Evolutionary conservation across 495 filamentous ascomycete species (phyloP).

Genomic region (Penicillium maclennaniae): DNA sequence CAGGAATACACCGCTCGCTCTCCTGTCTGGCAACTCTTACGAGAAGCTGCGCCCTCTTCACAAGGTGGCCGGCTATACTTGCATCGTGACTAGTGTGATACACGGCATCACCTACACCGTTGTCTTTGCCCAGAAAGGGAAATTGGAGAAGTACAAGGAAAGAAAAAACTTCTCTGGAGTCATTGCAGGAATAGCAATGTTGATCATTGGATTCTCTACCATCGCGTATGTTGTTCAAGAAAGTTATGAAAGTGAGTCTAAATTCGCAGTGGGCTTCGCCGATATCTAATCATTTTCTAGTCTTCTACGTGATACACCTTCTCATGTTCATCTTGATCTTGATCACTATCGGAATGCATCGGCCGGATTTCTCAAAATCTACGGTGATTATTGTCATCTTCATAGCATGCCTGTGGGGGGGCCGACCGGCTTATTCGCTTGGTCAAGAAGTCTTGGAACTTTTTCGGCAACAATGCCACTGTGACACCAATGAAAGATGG

Average conservation of each 20-base stretch:
- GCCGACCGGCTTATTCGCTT: constrained; percentile 50
- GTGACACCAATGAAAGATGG: constrained; percentile 52
- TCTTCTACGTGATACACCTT: constrained; percentile 56
- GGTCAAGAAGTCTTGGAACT: constrained; percentile 44
- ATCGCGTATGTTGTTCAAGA: constrained; percentile 30
- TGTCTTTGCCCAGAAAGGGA: constrained; percentile 15
- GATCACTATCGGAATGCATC: constrained; percentile 49
- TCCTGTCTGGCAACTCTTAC: constrained; percentile 56
- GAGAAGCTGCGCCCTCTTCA: constrained; percentile 59
- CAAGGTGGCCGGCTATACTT: constrained; percentile 54
- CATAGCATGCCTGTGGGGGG: constrained; percentile 45
- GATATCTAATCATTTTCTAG: neutral
- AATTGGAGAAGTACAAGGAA: constrained; percentile 28
- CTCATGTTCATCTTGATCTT: constrained; percentile 46
- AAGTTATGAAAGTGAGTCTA: constrained; percentile 43
- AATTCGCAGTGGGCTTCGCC: neutral
- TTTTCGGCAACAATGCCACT: constrained; percentile 48
- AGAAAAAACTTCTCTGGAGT: constrained; percentile 43
- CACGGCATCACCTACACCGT: constrained; percentile 43
- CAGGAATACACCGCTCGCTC: constrained; percentile 57
- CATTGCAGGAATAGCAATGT: constrained; percentile 45
- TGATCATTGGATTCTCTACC: constrained; percentile 35
- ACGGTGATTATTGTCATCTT: constrained; percentile 43
- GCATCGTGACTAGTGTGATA: constrained; percentile 39
- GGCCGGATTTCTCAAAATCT: constrained; percentile 37